Evolutionary conservation across 305 asterid species (phyloP), one percentile per base, ranked within the genome.

Genomic region (Fraxinus xanthoxyloides): DNA sequence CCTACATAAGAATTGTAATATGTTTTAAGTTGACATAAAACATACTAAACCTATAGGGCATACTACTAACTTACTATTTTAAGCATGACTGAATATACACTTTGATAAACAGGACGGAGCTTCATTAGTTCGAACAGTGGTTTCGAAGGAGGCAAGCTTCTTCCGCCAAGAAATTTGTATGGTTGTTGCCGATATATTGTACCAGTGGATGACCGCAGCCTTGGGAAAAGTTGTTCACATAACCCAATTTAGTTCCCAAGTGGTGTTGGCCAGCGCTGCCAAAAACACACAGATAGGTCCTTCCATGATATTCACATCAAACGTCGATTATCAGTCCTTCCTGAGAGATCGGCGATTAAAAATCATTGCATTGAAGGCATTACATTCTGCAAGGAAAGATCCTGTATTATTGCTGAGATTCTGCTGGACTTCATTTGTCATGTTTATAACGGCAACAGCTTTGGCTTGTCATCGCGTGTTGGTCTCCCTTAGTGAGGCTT

Each of bases 331-430:
- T 61, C 79, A 84, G 77, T 81, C 91, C 77, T 63, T 92, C 81
- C 79, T 93, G 35, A 85, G 82, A 82, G 98, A 96, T 84, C 95
- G 98, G 24, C 90, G 99, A 70, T 90, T 94, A 31, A 91, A 86
- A 90, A 90, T 94, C 73, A 94, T 96, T 85, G 87, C 91, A 82
- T 85, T 83, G 77, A 96, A 90, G 80, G 87, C 90, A 43, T 79
- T 93, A 67, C 80, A 84, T 80, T 92, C 98, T 79, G 94, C 90
- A 17, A 90, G 88, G 89, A 92, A 85, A 88, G 87, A 91, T 80
- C 97, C 90, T 31, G 35, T 89, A 17, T 70, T 96, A 80, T 82
- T 96, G 84, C 84, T 92, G 81, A 88, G 92, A 81, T 86, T 89
- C 87, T 90, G 83, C 83, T 93, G 90, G 91, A 82, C 93, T 77